These are phyloP conservation scores for Perkinsus olseni DNA, from an alignment of 169 alveolate genomes.

Conservation along the genomic window DNA sequence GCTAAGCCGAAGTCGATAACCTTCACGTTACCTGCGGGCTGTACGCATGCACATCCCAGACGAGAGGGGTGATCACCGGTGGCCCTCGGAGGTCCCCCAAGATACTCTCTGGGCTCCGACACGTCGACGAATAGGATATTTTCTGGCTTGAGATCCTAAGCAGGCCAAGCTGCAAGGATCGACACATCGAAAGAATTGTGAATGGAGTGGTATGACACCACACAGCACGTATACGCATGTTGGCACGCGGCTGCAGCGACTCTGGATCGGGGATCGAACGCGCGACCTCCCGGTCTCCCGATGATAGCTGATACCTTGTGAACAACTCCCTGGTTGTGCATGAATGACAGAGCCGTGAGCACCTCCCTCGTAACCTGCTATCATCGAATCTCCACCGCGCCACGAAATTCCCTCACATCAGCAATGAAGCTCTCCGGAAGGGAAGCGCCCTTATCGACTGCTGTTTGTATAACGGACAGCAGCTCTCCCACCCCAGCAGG, in stretches of 20 bases:
- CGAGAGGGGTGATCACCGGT: constrained; percentile 17
- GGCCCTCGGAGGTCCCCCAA: not conserved
- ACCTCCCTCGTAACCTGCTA: constrained; percentile 48
- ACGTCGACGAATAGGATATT: constrained; percentile 40
- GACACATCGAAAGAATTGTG: constrained; percentile 24
- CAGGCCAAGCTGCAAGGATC: not conserved
- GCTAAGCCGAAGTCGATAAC: constrained; percentile 65
- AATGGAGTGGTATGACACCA: no score
- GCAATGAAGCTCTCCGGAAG: constrained; percentile 43
- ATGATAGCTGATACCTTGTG: not conserved
- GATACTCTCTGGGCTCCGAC: not conserved
- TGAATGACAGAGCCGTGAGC: constrained; percentile 54
- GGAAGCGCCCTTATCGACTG: constrained; percentile 29
- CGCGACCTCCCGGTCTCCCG: not conserved
- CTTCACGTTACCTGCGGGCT: constrained; percentile 30
- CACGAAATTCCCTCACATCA: not conserved
- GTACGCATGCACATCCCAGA: constrained; percentile 47
- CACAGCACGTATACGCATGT: no score
- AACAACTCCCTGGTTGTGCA: constrained; percentile 50
- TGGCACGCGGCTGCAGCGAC: no score
- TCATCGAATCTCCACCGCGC: constrained; percentile 33
- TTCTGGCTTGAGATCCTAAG: constrained; percentile 72
- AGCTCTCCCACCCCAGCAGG: constrained; percentile 70
- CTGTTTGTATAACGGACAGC: constrained; percentile 53
- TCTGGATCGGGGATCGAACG: not conserved